Base-by-base conservation (phyloP, 2,329 filamentous ascomycete genomes). In the Cordyceps farinosa region DNA sequence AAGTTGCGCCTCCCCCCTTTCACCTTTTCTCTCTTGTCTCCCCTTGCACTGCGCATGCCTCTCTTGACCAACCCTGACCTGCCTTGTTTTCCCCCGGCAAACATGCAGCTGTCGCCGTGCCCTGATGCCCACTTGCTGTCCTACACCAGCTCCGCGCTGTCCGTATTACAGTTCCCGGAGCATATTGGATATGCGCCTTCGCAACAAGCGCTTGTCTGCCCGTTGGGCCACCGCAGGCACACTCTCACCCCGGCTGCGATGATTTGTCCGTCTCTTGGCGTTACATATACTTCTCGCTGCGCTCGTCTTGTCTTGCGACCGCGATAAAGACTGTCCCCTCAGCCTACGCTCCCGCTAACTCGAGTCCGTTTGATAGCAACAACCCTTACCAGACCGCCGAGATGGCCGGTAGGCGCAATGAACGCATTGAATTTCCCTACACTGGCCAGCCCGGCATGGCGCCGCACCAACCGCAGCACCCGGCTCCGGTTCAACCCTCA, bases 371-470 rank as follows among this genome's bases (percentile, higher is more conserved):
- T 67, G 65, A 70, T 65, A 77, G 76, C 69, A 76, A 76, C 64
- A 67, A 84, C 70, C 72, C 78, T 61, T 84, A 84, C 69, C 81
- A 80, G 72, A 72, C 77, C 68, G 81, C 60, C 60, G 60, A 84
- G 66, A 80, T 84, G 80, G 76, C 73, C 15, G 60, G 32, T 30
- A 48, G 60, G 67, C 77, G 78, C 62, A 75, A 74, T 68, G 77
- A 79, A 66, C 75, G 76, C 62, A 77, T 78, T 69, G 76, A 79
- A 27, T 79, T 79, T 63, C 73, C 75, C 53, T 80, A 79, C 60
- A 75, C 73, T 65, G 70, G 71, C 50, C 76, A 78, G 67, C 74
- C 76, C 56, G 75, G 75, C 67, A 75, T 78, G 72, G 68, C 72
- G 44, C 71, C 74, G 56, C 72, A 72, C 59, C 72, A 70, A 64